A percentile compares a stretch with the other conserved stretches of the same genome.
phyloP scores from a whole-genome alignment of 441 rosid species.

The Erysimum pusillum region DNA sequence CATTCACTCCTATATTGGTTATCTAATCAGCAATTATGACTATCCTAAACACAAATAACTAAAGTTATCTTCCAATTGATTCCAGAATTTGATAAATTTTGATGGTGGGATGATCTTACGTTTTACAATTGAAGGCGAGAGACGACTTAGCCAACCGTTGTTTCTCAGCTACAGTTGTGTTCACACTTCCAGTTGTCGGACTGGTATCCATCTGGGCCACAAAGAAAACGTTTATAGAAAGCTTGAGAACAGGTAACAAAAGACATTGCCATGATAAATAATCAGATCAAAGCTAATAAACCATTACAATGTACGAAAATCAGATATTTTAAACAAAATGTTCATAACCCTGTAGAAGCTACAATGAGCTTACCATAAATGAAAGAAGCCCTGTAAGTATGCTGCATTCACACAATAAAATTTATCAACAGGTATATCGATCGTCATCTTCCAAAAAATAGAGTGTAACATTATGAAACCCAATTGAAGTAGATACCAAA shows the following conservation, averaged over 20 bases:
- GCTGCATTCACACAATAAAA: conserved; percentile 64
- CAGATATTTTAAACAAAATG: not conserved
- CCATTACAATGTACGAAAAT: conserved; percentile 25
- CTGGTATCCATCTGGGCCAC: conserved; percentile 87
- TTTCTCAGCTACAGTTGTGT: conserved; percentile 80
- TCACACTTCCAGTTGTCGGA: conserved; percentile 98
- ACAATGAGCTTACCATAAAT: conserved; percentile 82
- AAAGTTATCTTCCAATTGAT: not conserved
- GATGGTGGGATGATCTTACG: conserved; percentile 62
- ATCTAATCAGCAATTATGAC: conserved; percentile 4
- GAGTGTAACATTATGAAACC: not conserved
- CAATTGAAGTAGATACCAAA: not conserved
- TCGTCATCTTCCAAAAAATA: not conserved
- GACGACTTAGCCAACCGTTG: conserved; percentile 88
- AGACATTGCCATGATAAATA: conserved; percentile 12
- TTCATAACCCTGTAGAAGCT: conserved; percentile 6
- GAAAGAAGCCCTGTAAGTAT: conserved; percentile 99
- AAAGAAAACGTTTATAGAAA: conserved; percentile 15
- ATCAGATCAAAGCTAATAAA: conserved; percentile 27
- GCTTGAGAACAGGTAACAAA: not conserved
- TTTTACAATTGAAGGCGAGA: conserved; percentile 93
- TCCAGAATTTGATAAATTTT: not conserved
- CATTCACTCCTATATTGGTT: not conserved
- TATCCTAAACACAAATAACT: not conserved
- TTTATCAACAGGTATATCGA: conserved; percentile 4